Evolutionary conservation across 371 early-diverging fungal species (phyloP).

Genomic region (Coemansia sp.): DNA sequence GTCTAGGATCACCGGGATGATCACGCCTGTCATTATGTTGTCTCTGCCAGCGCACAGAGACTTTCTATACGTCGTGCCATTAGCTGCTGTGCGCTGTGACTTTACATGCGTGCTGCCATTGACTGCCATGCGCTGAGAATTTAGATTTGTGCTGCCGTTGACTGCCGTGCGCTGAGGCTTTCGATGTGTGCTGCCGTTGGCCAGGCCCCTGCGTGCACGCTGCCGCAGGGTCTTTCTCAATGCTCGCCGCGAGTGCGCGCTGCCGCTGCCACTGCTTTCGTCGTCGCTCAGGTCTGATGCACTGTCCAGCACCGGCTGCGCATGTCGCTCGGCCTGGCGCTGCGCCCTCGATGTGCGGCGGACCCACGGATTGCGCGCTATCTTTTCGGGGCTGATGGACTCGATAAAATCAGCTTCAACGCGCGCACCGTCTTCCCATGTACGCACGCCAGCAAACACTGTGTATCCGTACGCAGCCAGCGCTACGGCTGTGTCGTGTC

Average conservation of each 20-base stretch:
- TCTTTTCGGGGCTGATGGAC: conserved; percentile 12
- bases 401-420: conserved; percentile 37
- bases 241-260: background rate
- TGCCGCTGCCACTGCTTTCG: background rate
- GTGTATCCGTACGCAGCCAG: conserved; percentile 50
- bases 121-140: background rate
- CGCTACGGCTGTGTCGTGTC: conserved; percentile 50
- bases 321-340: conserved; percentile 1
- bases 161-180: background rate
- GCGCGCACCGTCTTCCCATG: conserved; percentile 46
- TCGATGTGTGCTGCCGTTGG: background rate
- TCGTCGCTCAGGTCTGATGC: background rate
- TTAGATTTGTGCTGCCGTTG: background rate
- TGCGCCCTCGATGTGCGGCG: background rate
- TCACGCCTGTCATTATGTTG: background rate
- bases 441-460: conserved; percentile 53
- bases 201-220: no score
- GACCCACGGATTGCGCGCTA: conserved; percentile 13
- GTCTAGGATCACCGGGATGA: conserved; percentile 48
- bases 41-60: background rate
- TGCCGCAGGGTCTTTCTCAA: no score
- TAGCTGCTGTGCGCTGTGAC: background rate
- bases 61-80: background rate
- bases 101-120: background rate
- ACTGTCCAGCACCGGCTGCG: background rate